phyloP scores from a whole-genome alignment of 106 monocot genomes.

The Dactylorhiza incarnata region DNA sequence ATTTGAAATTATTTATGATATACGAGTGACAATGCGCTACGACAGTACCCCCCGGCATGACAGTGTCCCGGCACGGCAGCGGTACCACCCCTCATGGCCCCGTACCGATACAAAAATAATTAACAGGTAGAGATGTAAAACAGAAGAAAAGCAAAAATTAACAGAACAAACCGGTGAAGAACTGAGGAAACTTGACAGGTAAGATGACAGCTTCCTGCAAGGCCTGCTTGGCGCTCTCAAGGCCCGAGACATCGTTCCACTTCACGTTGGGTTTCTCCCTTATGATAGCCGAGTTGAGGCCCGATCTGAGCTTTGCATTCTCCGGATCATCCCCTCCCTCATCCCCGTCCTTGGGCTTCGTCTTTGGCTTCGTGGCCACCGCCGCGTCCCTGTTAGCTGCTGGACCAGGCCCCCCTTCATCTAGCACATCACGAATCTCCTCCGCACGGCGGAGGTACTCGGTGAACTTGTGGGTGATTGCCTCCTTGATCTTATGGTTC shows the following conservation, averaged over 20 bases:
- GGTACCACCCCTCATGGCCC: no score
- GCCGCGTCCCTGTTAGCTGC: background rate
- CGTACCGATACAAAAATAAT: no score
- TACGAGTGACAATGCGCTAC: no score
- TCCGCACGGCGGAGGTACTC: slow-evolving; percentile 14
- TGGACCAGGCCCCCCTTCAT: background rate
- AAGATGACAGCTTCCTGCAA: slow-evolving; percentile 72
- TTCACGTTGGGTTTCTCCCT: background rate
- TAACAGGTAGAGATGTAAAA: no score
- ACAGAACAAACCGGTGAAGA: slow-evolving; percentile 44
- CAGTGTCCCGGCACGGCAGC: no score
- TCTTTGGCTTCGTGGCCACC: background rate
- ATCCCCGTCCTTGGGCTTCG: background rate
- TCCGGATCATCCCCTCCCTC: slow-evolving; percentile 2
- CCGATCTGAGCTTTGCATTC: background rate
- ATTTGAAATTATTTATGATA: no score
- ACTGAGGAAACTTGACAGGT: slow-evolving; percentile 70
- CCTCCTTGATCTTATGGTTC: slow-evolving; percentile 70
- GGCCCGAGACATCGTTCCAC: slow-evolving; percentile 48
- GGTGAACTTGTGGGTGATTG: slow-evolving; percentile 79
- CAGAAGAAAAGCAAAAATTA: no score
- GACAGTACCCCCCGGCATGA: no score
- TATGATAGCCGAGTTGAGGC: background rate
- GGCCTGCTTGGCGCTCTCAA: slow-evolving; percentile 77
- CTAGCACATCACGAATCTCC: background rate